Evolutionary conservation across 352 stramenopile species (phyloP), one percentile per base, ranked within the genome.

Genomic region (Phytopythium aichiense): DNA sequence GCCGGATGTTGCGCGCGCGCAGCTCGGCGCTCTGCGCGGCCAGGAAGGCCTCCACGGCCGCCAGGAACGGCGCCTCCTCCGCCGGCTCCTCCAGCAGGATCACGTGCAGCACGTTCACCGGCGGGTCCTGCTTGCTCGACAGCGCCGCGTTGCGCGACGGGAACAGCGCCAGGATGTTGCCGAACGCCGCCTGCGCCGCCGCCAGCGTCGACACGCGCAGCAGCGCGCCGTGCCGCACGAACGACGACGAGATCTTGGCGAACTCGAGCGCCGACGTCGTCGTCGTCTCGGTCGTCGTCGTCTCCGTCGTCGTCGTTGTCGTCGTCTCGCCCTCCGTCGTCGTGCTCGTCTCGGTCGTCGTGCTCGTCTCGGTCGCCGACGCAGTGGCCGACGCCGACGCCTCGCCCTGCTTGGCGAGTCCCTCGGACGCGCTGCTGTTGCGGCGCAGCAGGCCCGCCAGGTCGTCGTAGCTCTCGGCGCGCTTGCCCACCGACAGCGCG

Each of bases 171-270:
- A 95, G 77, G 33, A 94, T 65, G 30, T 91, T 76, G 7, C 66
- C 70, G 54, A 93, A 90, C 25, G 81, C 65, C 25, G 83, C 73
- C 65, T 95, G 71, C 54, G 96, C 79, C 16, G 86, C 66, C 60
- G 88, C 83, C 9, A 99, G 66, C 25, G 77, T 87, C n/a, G 88
- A 73, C 51, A 96, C 84, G 59, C 97, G 91, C 59, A 92, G 81
- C 62, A 97, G 93, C 23, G 96, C 78, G 50, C 89, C 87, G 61
- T 93, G 81, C 46, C 84, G 84, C 57, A 88, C 65, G 53, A 89
- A 79, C 20, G 65, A 77, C 8, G 87, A 68, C 25, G 87, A 90
- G 38, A 95, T 84, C 54, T 90, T 89, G 52, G 89, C 77, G 61
- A 88, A 87, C 64, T 84, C 76, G 49, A 88, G 76, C 28, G 73